Evolutionary conservation across 1,284 basidiomycete species (phyloP).

Genomic region (Cutaneotrichosporon sp.): DNA sequence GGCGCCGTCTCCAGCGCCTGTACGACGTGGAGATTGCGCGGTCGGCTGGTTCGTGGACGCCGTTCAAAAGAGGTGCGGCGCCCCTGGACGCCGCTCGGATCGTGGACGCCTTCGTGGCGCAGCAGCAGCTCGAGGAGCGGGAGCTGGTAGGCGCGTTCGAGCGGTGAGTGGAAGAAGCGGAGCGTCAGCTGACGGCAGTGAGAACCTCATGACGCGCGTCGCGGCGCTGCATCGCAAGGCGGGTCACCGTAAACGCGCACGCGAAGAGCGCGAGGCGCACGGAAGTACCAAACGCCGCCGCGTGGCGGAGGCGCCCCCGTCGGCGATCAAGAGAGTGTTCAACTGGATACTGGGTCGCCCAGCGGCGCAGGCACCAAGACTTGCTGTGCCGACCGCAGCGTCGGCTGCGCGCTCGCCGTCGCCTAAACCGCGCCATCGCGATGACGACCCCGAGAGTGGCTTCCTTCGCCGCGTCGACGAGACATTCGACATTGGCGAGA

Average conservation of each 20-base stretch:
- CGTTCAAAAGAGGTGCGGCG: constrained; percentile 2
- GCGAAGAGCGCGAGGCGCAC: not conserved
- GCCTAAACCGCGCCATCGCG: not conserved
- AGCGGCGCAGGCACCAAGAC: not conserved
- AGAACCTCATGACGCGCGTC: constrained; percentile 4
- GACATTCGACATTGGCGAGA: constrained; percentile 7
- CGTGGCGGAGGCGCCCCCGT: not conserved
- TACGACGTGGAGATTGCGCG: constrained; percentile 24
- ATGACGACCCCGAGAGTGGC: not conserved
- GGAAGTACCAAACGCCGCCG: not conserved
- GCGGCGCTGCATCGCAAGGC: not conserved
- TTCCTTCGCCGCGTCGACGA: constrained; percentile 8
- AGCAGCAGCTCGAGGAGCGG: not conserved
- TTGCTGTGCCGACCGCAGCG: not conserved
- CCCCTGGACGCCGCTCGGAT: constrained; percentile 2
- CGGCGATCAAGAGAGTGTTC: constrained; percentile 11
- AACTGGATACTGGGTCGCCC: constrained; percentile 5
- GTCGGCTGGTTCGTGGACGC: constrained; percentile 4
- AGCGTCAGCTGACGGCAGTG: not conserved
- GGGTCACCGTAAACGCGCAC: not conserved
- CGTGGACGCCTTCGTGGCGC: constrained; percentile 8
- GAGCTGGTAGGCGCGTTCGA: constrained; percentile 11
- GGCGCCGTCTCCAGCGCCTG: constrained; percentile 36
- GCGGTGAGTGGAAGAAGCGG: not conserved
- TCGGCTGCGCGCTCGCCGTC: not conserved